Evolutionary conservation across 805 yeast species (phyloP).

Genomic region (Geotrichum ghanense): DNA sequence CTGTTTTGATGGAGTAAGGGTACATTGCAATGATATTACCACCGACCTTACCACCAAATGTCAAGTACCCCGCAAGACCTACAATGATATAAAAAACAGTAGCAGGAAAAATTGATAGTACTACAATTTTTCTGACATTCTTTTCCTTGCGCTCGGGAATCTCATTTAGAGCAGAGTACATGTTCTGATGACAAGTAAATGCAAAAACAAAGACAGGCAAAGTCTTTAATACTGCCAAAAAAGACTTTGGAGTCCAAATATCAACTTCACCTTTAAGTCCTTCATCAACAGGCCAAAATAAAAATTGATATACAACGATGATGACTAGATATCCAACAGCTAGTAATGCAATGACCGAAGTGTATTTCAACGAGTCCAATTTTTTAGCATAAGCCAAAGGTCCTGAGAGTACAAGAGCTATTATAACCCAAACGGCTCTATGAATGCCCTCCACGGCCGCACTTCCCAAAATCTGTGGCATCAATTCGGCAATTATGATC

Average conservation of each 20-base stretch:
- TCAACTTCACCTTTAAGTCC: constrained; percentile 34
- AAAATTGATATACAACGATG: constrained; percentile 61
- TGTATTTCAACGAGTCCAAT: constrained; percentile 73
- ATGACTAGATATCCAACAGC: constrained; percentile 70
- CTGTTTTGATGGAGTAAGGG: constrained; percentile 51
- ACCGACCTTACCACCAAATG: constrained; percentile 70
- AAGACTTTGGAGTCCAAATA: constrained; percentile 34
- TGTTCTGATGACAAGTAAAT: constrained; percentile 91
- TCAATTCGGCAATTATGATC: constrained; percentile 62
- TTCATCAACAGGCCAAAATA: constrained; percentile 34
- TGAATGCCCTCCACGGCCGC: constrained; percentile 11
- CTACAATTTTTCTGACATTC: constrained; percentile 37
- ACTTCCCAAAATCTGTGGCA: constrained; percentile 39
- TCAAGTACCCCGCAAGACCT: constrained; percentile 73
- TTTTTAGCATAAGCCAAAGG: constrained; percentile 66
- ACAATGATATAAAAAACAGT: constrained; percentile 52
- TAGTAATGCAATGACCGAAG: constrained; percentile 70
- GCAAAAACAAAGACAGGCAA: constrained; percentile 92
- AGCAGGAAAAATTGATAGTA: constrained; percentile 47
- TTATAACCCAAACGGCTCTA: constrained; percentile 38
- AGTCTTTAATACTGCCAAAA: constrained; percentile 43
- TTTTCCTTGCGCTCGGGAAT: constrained; percentile 42
- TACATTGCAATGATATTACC: constrained; percentile 69
- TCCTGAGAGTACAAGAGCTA: constrained; percentile 32
- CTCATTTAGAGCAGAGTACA: constrained; percentile 83